Evolutionary conservation across 768 basidiomycete genomes (phyloP).

Genomic region (Pulveroboletus sp.): DNA sequence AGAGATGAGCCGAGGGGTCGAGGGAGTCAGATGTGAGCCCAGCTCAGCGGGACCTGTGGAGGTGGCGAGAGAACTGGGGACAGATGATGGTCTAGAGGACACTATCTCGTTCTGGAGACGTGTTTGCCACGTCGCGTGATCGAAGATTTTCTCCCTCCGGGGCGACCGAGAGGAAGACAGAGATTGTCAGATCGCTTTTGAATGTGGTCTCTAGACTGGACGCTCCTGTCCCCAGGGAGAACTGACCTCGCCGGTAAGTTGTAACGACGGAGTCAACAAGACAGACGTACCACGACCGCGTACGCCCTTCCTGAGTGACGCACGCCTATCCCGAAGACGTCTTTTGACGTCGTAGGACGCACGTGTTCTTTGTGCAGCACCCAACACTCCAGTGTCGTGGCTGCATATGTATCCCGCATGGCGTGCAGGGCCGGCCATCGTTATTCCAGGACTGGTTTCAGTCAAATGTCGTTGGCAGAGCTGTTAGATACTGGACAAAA

Average conservation of each 20-base stretch:
- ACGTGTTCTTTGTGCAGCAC: conserved; percentile 1
- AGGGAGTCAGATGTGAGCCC: not conserved
- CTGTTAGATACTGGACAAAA: conserved; percentile 9
- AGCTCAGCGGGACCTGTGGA: too few species aligned
- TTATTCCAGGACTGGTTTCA: conserved; percentile 1
- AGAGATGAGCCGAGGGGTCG: too few species aligned
- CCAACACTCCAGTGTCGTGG: conserved; percentile 7
- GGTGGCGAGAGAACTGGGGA: too few species aligned
- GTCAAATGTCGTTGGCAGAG: not conserved
- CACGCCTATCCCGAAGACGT: conserved; percentile 5
- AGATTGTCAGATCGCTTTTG: conserved; percentile 8
- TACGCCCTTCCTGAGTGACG: conserved; percentile 1
- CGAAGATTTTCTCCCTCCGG: conserved; percentile 14
- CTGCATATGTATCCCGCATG: conserved; percentile 14
- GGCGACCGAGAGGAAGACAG: conserved; percentile 2
- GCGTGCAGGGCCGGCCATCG: not conserved
- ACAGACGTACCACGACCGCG: not conserved
- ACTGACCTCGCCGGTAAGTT: not conserved
- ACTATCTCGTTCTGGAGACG: conserved; percentile 13
- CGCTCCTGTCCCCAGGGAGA: not conserved
- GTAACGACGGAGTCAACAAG: not conserved
- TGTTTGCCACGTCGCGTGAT: conserved; percentile 8
- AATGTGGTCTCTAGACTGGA: conserved; percentile 2
- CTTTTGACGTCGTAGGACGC: conserved; percentile 1
- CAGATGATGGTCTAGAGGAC: not conserved